These are phyloP conservation scores for Claviceps cyperi DNA, from an alignment of 2,329 filamentous ascomycete species.

Conservation along the genomic window DNA sequence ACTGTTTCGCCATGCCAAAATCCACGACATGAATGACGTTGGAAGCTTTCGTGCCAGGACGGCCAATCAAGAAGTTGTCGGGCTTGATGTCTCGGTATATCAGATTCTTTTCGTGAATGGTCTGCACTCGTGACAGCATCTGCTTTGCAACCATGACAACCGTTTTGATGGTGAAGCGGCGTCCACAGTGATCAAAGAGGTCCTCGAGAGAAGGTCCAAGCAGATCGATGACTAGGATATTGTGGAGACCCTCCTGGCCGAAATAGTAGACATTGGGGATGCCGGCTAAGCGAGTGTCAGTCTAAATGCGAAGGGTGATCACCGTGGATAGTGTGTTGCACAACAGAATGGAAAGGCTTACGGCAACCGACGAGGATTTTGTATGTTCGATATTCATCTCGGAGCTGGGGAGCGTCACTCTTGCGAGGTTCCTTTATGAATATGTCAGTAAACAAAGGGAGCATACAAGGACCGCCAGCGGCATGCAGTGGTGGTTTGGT, in stretches of 20 bases:
- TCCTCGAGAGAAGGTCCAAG: slow-evolving; percentile 93
- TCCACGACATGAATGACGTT: slow-evolving; percentile 98
- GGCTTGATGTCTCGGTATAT: slow-evolving; percentile 99
- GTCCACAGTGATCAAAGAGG: slow-evolving; percentile 99
- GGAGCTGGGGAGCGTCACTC: slow-evolving; percentile 92
- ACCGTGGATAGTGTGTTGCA: not conserved
- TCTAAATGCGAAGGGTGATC: not conserved
- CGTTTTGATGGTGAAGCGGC: slow-evolving; percentile 99
- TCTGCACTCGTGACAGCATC: slow-evolving; percentile 97
- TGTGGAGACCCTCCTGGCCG: slow-evolving; percentile 98
- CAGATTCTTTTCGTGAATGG: slow-evolving; percentile 99
- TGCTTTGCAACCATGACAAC: slow-evolving; percentile 93
- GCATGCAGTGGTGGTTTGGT: not conserved
- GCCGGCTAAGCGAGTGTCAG: slow-evolving; percentile 35
- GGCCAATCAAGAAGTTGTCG: slow-evolving; percentile 99
- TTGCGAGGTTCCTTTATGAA: slow-evolving; percentile 74
- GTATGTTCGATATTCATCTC: slow-evolving; percentile 98
- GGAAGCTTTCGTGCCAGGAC: slow-evolving; percentile 80
- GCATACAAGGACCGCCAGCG: not conserved
- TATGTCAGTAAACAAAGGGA: slow-evolving; percentile 1
- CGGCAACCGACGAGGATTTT: slow-evolving; percentile 98
- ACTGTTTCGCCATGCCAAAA: slow-evolving; percentile 99
- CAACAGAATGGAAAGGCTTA: slow-evolving; percentile 35
- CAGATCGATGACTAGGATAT: slow-evolving; percentile 97
- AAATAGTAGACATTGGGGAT: slow-evolving; percentile 99